These are phyloP conservation scores for Cyphellophora attinorum DNA, from an alignment of 2,329 filamentous ascomycete species.

Conservation along the genomic window DNA sequence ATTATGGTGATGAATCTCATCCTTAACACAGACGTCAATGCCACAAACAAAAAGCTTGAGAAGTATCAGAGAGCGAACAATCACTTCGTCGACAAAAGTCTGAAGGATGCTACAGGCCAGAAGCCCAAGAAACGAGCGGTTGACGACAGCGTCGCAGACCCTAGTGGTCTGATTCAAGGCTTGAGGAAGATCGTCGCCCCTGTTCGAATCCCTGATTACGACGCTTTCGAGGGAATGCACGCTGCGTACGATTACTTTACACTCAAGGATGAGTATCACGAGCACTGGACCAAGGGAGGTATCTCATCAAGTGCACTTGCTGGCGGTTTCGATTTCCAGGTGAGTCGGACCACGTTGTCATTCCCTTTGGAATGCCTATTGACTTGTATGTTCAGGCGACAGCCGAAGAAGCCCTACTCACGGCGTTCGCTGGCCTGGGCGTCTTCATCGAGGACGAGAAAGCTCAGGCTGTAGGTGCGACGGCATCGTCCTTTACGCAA, in stretches of 20 bases:
- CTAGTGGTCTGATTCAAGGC: slow-evolving; percentile 61
- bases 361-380: too few relatives aligned
- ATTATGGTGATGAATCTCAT: slow-evolving; percentile 83
- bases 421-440: slow-evolving; percentile 81
- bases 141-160: slow-evolving; percentile 12
- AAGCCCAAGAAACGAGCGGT: slow-evolving; percentile 49
- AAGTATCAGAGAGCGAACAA: slow-evolving; percentile 66
- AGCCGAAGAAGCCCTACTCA: slow-evolving; percentile 68
- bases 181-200: slow-evolving; percentile 57
- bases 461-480: not conserved
- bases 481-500: not conserved
- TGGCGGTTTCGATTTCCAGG: slow-evolving; percentile 65
- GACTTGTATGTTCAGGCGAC: slow-evolving; percentile 71
- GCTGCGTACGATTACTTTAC: slow-evolving; percentile 62
- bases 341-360: too few relatives aligned
- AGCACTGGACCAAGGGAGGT: slow-evolving; percentile 55
- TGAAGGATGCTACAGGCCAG: slow-evolving; percentile 24
- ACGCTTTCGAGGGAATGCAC: slow-evolving; percentile 72
- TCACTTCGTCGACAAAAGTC: slow-evolving; percentile 45
- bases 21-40: slow-evolving; percentile 57
- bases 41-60: slow-evolving; percentile 49
- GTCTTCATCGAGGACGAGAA: slow-evolving; percentile 77
- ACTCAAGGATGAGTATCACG: slow-evolving; percentile 61
- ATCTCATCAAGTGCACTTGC: slow-evolving; percentile 55
- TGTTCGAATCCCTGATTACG: slow-evolving; percentile 66